A percentile compares a stretch with the other conserved stretches of the same genome.
Evolutionary conservation across 2,329 filamentous ascomycete genomes (phyloP).

Genomic region (Colletotrichum sp.): DNA sequence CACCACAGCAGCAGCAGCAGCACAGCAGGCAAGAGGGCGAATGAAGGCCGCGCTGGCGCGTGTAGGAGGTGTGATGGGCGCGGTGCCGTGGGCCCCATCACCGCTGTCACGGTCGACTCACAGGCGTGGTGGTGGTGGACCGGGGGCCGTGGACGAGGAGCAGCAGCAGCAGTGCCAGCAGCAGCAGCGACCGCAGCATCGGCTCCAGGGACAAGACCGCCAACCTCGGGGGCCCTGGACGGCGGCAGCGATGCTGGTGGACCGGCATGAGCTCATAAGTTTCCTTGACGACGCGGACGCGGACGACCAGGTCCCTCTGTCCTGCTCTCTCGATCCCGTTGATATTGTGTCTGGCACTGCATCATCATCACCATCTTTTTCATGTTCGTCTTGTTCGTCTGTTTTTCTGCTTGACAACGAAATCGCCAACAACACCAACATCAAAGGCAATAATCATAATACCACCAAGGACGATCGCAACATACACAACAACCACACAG

Average conservation of each 20-base stretch:
- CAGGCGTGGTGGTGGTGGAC: neutral
- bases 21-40: neutral
- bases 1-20: neutral
- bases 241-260: conserved; percentile 5
- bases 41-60: neutral
- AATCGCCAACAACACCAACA: neutral
- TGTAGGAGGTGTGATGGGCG: neutral
- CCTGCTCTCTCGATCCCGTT: neutral
- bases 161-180: neutral
- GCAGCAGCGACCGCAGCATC: neutral
- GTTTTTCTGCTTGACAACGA: neutral
- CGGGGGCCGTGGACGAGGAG: neutral
- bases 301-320: neutral
- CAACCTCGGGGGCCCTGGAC: conserved; percentile 2
- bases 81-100: neutral
- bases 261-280: conserved; percentile 21
- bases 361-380: neutral
- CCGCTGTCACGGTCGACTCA: conserved; percentile 4
- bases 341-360: neutral
- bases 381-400: neutral
- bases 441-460: neutral
- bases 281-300: conserved; percentile 20
- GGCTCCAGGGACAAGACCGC: neutral
- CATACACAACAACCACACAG: neutral
- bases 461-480: neutral